Percentiles rank a stretch among this genome's conserved stretches.
These are phyloP conservation scores for Psilocybe tampanensis DNA, from an alignment of 768 basidiomycete genomes.

Conservation along the genomic window DNA sequence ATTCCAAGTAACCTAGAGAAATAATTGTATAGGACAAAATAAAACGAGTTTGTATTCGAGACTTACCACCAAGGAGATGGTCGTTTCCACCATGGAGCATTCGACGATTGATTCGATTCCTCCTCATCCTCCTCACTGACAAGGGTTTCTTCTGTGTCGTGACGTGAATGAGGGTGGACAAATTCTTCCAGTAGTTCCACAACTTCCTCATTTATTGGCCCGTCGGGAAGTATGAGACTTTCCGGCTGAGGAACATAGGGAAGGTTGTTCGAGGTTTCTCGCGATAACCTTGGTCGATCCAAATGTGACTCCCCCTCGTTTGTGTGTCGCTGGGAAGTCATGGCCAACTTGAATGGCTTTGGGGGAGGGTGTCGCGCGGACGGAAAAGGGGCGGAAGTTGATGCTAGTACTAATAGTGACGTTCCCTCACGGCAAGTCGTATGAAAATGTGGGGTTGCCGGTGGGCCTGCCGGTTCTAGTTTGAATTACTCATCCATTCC, in stretches of 20 bases:
- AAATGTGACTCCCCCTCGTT: neutral
- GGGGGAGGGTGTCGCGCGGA: neutral
- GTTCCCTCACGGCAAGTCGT: neutral
- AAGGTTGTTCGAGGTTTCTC: slow-evolving; percentile 10
- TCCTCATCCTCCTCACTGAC: slow-evolving; percentile 17
- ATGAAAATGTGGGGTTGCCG: neutral
- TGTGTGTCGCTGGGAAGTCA: neutral
- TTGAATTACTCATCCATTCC: slow-evolving; percentile 5
- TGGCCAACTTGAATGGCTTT: neutral
- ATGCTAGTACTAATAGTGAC: neutral
- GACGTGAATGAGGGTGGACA: slow-evolving; percentile 39
- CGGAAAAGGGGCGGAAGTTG: neutral
- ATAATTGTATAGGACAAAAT: neutral
- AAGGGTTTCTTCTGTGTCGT: slow-evolving; percentile 34
- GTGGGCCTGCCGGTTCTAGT: neutral
- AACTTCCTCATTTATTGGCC: slow-evolving; percentile 45
- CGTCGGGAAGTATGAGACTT: slow-evolving; percentile 45
- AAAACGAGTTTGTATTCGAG: neutral
- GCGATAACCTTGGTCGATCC: neutral
- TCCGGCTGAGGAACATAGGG: slow-evolving; percentile 35
- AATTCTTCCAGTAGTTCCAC: slow-evolving; percentile 50
- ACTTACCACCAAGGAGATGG: slow-evolving; percentile 76
- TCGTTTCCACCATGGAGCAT: slow-evolving; percentile 72
- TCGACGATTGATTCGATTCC: slow-evolving; percentile 26
- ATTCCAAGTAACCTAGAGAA: slow-evolving; percentile 57